Conservation (phyloP, 2,329 filamentous ascomycete genomes). For the Sclerotinia sclerotiorum region DNA sequence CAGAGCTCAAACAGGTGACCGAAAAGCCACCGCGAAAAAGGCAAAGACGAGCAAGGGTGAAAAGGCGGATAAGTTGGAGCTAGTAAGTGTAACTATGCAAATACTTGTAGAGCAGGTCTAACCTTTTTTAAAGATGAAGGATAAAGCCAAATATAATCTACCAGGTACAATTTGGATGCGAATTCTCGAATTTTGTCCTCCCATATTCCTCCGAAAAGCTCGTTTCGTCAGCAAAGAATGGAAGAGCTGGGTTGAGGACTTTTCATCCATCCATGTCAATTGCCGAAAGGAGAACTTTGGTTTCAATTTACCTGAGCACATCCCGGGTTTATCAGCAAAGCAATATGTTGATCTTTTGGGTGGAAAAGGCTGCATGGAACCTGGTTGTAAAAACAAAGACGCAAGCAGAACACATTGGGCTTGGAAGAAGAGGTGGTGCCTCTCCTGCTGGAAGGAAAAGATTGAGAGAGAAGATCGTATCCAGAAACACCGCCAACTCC, state of each 20-base stretch:
- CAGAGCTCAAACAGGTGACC: slow-evolving; percentile 19
- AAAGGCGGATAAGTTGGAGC: slow-evolving; percentile 28
- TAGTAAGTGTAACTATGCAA: slow-evolving; percentile 27
- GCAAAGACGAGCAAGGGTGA: slow-evolving; percentile 25
- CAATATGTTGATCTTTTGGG: slow-evolving; percentile 38
- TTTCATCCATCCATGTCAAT: slow-evolving; percentile 37
- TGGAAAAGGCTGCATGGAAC: slow-evolving; percentile 37
- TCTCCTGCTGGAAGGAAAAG: slow-evolving; percentile 35
- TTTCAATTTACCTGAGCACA: slow-evolving; percentile 34
- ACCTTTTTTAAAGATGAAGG: slow-evolving; percentile 24
- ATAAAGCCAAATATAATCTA: slow-evolving; percentile 27
- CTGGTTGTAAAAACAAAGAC: slow-evolving; percentile 32
- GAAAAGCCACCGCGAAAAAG: slow-evolving; percentile 23
- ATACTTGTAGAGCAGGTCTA: slow-evolving; percentile 15
- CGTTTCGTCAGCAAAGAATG: slow-evolving; percentile 33
- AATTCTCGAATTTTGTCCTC: slow-evolving; percentile 39
- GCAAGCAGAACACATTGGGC: slow-evolving; percentile 39
- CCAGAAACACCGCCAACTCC: slow-evolving; percentile 33
- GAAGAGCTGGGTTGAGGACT: slow-evolving; percentile 31
- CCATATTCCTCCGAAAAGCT: slow-evolving; percentile 37
- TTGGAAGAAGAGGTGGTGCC: slow-evolving; percentile 39
- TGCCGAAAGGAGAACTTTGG: slow-evolving; percentile 38
- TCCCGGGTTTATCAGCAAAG: slow-evolving; percentile 31
- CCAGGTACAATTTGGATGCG: slow-evolving; percentile 35
- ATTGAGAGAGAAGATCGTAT: slow-evolving; percentile 38